Conservation (phyloP, 164 flowering plant species). For the Liquidambar formosana region DNA sequence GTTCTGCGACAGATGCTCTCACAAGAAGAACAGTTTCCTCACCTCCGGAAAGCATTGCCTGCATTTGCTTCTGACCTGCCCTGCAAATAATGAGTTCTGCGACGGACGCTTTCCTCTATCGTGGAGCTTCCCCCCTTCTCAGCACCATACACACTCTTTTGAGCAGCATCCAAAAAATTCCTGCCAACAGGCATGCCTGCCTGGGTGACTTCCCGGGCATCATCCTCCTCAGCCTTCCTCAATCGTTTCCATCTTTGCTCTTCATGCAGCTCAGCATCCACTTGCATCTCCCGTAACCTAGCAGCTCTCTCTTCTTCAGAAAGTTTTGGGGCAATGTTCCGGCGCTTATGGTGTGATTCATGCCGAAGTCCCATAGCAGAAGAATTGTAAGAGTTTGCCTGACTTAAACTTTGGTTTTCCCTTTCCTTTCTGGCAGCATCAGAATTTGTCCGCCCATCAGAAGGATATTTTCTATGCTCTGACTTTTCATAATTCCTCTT, state of each 20-base stretch:
- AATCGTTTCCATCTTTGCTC: constrained; percentile 88
- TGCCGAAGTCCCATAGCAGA: constrained; percentile 13
- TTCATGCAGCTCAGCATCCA: constrained; percentile 86
- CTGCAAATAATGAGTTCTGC: constrained; percentile 67
- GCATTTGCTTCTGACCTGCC: constrained; percentile 51
- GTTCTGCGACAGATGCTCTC: constrained; percentile 87
- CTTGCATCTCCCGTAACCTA: constrained; percentile 80
- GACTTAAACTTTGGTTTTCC: constrained; percentile 11
- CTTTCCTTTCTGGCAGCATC: constrained; percentile 12
- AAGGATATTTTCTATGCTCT: constrained; percentile 24
- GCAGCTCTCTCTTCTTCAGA: constrained; percentile 91
- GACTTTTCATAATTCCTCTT: constrained; percentile 21
- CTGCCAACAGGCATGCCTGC: constrained; percentile 29
- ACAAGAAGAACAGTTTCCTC: no score
- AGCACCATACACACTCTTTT: constrained; percentile 76
- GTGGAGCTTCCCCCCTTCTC: constrained; percentile 90
- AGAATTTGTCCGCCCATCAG: constrained; percentile 9
- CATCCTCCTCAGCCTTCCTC: constrained; percentile 81
- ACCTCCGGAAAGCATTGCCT: constrained; percentile 82
- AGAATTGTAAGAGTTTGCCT: constrained; percentile 7
- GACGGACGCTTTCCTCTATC: constrained; percentile 90
- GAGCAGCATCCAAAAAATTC: constrained; percentile 74
- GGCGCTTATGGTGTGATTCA: constrained; percentile 36
- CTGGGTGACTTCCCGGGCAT: constrained; percentile 57
- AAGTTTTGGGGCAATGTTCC: constrained; percentile 52